Evolutionary conservation across 306 rosid genomes (phyloP).

Genomic region (Prunus armeniaca): DNA sequence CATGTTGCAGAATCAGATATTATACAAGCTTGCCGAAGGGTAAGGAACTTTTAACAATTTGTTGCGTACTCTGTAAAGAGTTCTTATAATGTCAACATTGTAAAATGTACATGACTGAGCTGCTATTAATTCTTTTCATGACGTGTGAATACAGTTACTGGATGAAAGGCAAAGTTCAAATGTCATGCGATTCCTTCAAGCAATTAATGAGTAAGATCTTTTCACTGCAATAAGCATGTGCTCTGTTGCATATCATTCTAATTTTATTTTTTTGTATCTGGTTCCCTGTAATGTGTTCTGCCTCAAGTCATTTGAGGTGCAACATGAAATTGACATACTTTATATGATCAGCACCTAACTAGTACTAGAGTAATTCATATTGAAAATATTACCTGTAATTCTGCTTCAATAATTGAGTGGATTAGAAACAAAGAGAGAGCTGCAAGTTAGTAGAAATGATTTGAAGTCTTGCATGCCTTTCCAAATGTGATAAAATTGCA

Average conservation of each 20-base stretch:
- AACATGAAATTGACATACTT: no score
- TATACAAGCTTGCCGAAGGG: slow-evolving; percentile 71
- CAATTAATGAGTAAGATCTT: slow-evolving; percentile 59
- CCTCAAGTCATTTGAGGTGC: not conserved
- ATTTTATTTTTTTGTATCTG: not conserved
- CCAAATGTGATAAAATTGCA: not conserved
- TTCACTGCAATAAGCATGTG: not conserved
- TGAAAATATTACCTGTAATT: no score
- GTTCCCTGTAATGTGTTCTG: not conserved
- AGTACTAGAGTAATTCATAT: no score
- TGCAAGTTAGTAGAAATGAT: not conserved
- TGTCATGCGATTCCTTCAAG: slow-evolving; percentile 84
- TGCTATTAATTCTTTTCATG: slow-evolving; percentile 10
- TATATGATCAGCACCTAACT: no score
- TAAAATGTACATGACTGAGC: not conserved
- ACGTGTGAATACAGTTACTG: slow-evolving; percentile 53
- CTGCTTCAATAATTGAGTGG: not conserved
- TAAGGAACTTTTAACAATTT: slow-evolving; percentile 33
- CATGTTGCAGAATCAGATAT: slow-evolving; percentile 62
- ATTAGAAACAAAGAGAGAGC: not conserved
- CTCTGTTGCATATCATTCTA: not conserved
- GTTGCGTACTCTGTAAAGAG: not conserved
- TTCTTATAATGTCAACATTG: not conserved
- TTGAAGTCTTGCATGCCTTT: not conserved
- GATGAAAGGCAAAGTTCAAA: slow-evolving; percentile 84